phyloP scores from a whole-genome alignment of 2,329 filamentous ascomycete genomes.

The Fusarium nygamai region DNA sequence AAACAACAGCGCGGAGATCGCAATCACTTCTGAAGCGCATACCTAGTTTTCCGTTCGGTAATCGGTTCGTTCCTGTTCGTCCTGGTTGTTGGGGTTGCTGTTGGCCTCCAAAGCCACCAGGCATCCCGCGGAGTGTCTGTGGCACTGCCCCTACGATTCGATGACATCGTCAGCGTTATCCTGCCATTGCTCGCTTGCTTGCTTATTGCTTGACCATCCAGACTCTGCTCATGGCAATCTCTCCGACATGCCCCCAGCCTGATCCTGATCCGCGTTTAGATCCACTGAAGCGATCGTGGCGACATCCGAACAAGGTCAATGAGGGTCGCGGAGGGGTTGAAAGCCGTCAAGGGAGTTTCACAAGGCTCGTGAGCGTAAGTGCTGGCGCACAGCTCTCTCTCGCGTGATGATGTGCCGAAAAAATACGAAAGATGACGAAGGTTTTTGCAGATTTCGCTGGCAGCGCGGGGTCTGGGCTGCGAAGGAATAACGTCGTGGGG shows the following conservation, averaged over 20 bases:
- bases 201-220: slow-evolving; percentile 11
- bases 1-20: slow-evolving; percentile 4
- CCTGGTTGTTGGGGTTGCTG: slow-evolving; percentile 65
- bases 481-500: slow-evolving; percentile 40
- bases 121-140: slow-evolving; percentile 70
- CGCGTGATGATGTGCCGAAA: slow-evolving; percentile 16
- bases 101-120: slow-evolving; percentile 67
- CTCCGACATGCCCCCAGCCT: not conserved
- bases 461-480: slow-evolving; percentile 41
- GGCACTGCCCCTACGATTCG: slow-evolving; percentile 63
- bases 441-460: slow-evolving; percentile 37
- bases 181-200: slow-evolving; percentile 28
- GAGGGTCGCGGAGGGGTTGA: slow-evolving; percentile 29
- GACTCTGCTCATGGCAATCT: slow-evolving; percentile 3
- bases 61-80: slow-evolving; percentile 65
- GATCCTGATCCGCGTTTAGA: slow-evolving; percentile 10
- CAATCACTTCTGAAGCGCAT: slow-evolving; percentile 19
- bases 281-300: slow-evolving; percentile 28
- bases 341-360: slow-evolving; percentile 21
- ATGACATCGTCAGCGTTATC: slow-evolving; percentile 44
- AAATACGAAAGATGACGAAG: slow-evolving; percentile 20
- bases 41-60: slow-evolving; percentile 75
- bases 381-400: slow-evolving; percentile 25
- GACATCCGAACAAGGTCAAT: slow-evolving; percentile 22
- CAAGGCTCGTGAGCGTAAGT: slow-evolving; percentile 20